Base-by-base conservation (phyloP, 1,284 basidiomycete genomes). In the Somion occarium region DNA sequence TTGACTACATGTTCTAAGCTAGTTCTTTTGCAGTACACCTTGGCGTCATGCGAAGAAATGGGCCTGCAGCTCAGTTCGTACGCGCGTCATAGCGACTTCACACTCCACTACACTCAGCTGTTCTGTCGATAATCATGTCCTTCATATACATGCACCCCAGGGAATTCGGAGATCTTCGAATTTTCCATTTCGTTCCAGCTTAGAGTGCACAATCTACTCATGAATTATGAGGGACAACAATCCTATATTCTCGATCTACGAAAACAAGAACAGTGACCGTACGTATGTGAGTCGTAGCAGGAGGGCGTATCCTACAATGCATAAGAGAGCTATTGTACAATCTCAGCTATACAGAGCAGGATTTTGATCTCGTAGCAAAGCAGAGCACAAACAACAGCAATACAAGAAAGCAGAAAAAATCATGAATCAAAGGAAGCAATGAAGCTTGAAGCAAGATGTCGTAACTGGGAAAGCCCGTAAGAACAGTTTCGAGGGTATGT, bases 41-140 rank as follows among this genome's bases (percentile, higher is more conserved):
- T 1, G 64, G 64, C 38, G 60, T 67, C 27, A 61, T 67, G 64
- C 65, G 62, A 47, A 56, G 61, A 47, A 59, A 52, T 37, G 66
- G 64, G 2, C 66, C 66, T 1, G 66, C 66, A 19, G 64, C 66
- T 13, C 52, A 57, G 25, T 67, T 67, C 52, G 65, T 64, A 11
- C 54, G 64, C 25, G 50, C 48, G 30, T 53, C 47, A 49, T 58
- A 44, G 43, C 47, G 46, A 22, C 18, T 49, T 41, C 44, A 45
- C 79, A 41, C 15, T 19, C 30, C 30, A 7, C 7, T 15, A 15
- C 30, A 34, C 30, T 34, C 15, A 34, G 7, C 30, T 34, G 7
- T n/a, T n/a, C n/a, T n/a, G n/a, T n/a, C n/a, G n/a, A n/a, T n/a
- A n/a, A n/a, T n/a, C n/a, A n/a, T n/a, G n/a, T n/a, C n/a, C n/a